Conservation (phyloP, 2,329 filamentous ascomycete genomes). For the Juglanconis sp. region DNA sequence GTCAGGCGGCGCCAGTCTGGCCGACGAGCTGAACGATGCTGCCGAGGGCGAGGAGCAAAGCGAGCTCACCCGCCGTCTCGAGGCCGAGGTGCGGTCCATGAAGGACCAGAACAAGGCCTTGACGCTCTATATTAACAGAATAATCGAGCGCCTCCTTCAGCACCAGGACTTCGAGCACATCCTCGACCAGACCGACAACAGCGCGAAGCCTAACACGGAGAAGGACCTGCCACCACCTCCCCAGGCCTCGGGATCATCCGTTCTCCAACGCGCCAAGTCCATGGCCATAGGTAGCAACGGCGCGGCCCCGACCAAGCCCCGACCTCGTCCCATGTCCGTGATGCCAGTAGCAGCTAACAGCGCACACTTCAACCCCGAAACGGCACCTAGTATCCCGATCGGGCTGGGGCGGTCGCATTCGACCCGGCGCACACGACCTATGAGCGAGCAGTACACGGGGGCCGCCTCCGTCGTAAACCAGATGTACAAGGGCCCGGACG, state of each 20-base stretch:
- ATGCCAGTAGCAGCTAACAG: slow-evolving; percentile 45
- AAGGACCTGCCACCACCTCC: slow-evolving; percentile 84
- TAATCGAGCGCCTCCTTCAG: slow-evolving; percentile 90
- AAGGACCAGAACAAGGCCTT: slow-evolving; percentile 97
- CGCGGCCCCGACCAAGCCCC: slow-evolving; percentile 34
- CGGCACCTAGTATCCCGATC: slow-evolving; percentile 74
- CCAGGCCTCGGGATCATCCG: slow-evolving; percentile 44
- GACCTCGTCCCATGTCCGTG: slow-evolving; percentile 55
- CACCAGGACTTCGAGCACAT: slow-evolving; percentile 95
- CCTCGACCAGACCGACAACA: slow-evolving; percentile 72
- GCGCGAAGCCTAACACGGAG: slow-evolving; percentile 53
- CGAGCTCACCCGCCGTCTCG: slow-evolving; percentile 64
- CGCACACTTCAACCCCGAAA: slow-evolving; percentile 56
- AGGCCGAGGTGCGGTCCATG: slow-evolving; percentile 72
- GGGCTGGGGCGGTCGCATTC: slow-evolving; percentile 52
- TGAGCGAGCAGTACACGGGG: slow-evolving; percentile 60
- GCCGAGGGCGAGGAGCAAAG: slow-evolving; percentile 52
- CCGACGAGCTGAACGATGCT: slow-evolving; percentile 80
- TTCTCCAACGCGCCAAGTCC: slow-evolving; percentile 61
- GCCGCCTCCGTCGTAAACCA: slow-evolving; percentile 77
- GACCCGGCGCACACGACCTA: slow-evolving; percentile 48
- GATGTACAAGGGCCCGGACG: slow-evolving; percentile 78
- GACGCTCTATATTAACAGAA: slow-evolving; percentile 97
- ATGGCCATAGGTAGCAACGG: slow-evolving; percentile 44
- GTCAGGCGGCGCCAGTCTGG: slow-evolving; percentile 56